Conservation (phyloP, 2,329 filamentous ascomycete species). For the Aspergillus versicolor region DNA sequence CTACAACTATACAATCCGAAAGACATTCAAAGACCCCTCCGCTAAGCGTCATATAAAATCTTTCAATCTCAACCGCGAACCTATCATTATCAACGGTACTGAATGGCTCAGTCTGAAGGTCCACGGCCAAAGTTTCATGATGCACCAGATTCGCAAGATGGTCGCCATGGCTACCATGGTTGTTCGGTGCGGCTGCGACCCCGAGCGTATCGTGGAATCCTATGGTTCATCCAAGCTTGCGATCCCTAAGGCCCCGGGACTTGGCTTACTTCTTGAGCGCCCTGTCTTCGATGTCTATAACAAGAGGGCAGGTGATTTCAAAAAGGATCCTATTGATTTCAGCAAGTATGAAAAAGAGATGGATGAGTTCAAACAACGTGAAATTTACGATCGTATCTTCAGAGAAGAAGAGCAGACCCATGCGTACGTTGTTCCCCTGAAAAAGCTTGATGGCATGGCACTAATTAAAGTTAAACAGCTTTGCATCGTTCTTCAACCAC, state of each 20-base stretch:
- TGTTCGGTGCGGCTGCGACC: slow-evolving; percentile 77
- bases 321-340: slow-evolving; percentile 73
- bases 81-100: slow-evolving; percentile 83
- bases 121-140: slow-evolving; percentile 99
- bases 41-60: slow-evolving; percentile 90
- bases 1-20: slow-evolving; percentile 97
- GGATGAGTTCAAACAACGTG: slow-evolving; percentile 81
- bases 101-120: slow-evolving; percentile 96
- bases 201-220: slow-evolving; percentile 68
- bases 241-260: slow-evolving; percentile 88
- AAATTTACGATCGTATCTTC: slow-evolving; percentile 93
- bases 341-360: slow-evolving; percentile 74
- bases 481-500: slow-evolving; percentile 76
- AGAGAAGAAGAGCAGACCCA: slow-evolving; percentile 84
- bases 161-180: slow-evolving; percentile 86
- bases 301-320: slow-evolving; percentile 57
- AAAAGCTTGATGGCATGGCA: not conserved
- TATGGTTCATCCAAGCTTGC: slow-evolving; percentile 73
- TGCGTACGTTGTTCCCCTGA: slow-evolving; percentile 61
- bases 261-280: slow-evolving; percentile 83
- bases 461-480: slow-evolving; percentile 47
- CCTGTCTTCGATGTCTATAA: slow-evolving; percentile 94
- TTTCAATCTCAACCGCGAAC: slow-evolving; percentile 73
- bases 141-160: slow-evolving; percentile 99
- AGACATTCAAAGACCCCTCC: slow-evolving; percentile 75